These are phyloP conservation scores for Pseudogymnoascus sp. DNA, from an alignment of 2,329 filamentous ascomycete species.

Conservation along the genomic window DNA sequence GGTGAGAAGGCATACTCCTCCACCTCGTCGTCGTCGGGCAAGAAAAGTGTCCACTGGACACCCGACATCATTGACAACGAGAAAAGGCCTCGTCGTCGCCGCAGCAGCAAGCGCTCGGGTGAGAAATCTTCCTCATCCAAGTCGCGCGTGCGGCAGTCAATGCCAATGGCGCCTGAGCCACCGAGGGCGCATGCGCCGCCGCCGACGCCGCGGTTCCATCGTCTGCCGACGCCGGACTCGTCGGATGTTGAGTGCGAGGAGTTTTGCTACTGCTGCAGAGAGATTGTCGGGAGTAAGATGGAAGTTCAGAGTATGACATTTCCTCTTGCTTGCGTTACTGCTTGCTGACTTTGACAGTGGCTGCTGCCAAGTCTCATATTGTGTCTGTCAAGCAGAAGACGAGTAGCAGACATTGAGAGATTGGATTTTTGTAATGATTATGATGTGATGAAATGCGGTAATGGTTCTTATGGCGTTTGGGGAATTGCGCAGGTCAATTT, in stretches of 20 bases:
- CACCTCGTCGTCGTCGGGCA: background rate
- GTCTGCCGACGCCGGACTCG: constrained; percentile 23
- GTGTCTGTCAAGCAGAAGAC: background rate
- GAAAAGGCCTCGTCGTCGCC: background rate
- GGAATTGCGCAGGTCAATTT: background rate
- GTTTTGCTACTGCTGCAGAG: constrained; percentile 15
- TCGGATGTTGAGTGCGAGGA: constrained; percentile 13
- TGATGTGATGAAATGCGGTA: background rate
- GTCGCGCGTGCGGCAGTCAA: background rate
- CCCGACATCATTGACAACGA: constrained; percentile 16
- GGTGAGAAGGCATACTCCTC: background rate
- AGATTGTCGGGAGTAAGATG: background rate
- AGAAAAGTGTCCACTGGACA: constrained; percentile 20
- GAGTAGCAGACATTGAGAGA: background rate
- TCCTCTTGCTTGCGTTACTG: background rate
- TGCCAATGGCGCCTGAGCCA: constrained; percentile 13
- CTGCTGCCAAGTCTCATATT: constrained; percentile 19
- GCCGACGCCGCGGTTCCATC: constrained; percentile 19
- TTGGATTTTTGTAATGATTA: background rate
- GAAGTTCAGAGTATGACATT: background rate
- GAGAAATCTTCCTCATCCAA: background rate
- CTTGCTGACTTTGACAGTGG: constrained; percentile 16
- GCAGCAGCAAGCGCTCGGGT: background rate
- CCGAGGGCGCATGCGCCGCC: constrained; percentile 16
- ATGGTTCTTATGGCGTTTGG: background rate